These are phyloP conservation scores for Corinectria fuckeliana DNA, from an alignment of 2,329 filamentous ascomycete genomes.

Conservation along the genomic window DNA sequence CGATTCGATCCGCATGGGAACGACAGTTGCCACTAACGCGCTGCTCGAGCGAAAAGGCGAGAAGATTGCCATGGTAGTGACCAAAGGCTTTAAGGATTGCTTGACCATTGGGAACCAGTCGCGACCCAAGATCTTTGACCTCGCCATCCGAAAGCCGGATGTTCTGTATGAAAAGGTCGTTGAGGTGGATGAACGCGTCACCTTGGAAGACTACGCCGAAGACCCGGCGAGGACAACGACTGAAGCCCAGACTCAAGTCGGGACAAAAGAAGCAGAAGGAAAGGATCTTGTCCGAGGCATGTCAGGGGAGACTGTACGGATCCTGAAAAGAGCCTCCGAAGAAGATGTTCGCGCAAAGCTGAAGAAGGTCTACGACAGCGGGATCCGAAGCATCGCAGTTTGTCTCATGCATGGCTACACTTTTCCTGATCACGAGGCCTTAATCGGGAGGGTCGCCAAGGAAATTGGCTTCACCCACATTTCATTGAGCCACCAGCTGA, in stretches of 20 bases:
- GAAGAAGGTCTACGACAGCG: conserved; percentile 66
- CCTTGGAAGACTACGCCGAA: conserved; percentile 89
- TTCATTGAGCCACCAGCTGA: conserved; percentile 56
- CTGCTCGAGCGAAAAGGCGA: conserved; percentile 90
- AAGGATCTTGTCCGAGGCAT: conserved; percentile 71
- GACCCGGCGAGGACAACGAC: conserved; percentile 71
- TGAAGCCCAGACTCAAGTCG: conserved; percentile 60
- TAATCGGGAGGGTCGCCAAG: conserved; percentile 76
- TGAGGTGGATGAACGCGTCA: conserved; percentile 91
- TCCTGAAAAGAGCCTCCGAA: conserved; percentile 66
- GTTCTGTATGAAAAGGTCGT: conserved; percentile 84
- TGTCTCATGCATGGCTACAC: conserved; percentile 94
- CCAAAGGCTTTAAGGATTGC: conserved; percentile 86
- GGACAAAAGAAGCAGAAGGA: conserved; percentile 53
- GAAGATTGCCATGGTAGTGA: conserved; percentile 85
- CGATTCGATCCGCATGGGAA: conserved; percentile 94
- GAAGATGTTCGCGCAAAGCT: conserved; percentile 63
- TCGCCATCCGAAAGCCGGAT: conserved; percentile 86
- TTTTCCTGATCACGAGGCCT: conserved; percentile 82
- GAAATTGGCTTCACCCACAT: conserved; percentile 81
- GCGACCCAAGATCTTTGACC: conserved; percentile 87
- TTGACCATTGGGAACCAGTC: conserved; percentile 90
- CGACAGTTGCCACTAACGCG: conserved; percentile 92
- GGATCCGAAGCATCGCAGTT: conserved; percentile 83
- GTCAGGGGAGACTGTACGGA: conserved; percentile 72